Evolutionary conservation across 352 stramenopile genomes (phyloP).

Genomic region (Paralagenidium karlingii): DNA sequence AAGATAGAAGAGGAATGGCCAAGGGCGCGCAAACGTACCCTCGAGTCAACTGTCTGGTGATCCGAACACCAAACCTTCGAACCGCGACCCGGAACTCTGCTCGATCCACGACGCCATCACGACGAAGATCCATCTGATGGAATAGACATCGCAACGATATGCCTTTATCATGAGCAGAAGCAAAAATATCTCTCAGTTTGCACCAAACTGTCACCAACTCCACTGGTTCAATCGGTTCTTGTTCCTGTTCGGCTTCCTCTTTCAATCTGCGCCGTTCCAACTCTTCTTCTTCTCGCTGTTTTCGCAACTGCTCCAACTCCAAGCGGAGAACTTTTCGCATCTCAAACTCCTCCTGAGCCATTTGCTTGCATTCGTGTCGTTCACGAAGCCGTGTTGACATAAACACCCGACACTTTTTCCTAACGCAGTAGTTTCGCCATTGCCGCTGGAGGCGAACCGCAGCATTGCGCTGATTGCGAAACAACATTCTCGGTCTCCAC

Average conservation of each 20-base stretch:
- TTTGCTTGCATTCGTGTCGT: slow-evolving; percentile 6
- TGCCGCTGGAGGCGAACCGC: slow-evolving; percentile 17
- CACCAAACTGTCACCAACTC: slow-evolving; percentile 32
- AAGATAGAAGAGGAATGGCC: not conserved
- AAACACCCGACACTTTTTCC: slow-evolving; percentile 12
- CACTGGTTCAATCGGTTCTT: slow-evolving; percentile 1
- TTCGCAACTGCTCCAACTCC: slow-evolving; percentile 1
- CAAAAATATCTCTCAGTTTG: slow-evolving; percentile 32
- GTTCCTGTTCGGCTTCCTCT: not conserved
- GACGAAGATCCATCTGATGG: slow-evolving; percentile 25
- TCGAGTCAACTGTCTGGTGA: slow-evolving; percentile 49
- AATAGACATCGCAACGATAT: slow-evolving; percentile 13
- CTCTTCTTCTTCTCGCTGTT: slow-evolving; percentile 3
- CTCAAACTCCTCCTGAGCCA: slow-evolving; percentile 24
- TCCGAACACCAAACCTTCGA: slow-evolving; percentile 27
- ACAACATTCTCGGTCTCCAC: not conserved
- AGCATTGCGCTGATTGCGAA: slow-evolving; percentile 1
- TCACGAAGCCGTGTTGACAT: slow-evolving; percentile 9
- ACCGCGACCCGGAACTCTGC: slow-evolving; percentile 40
- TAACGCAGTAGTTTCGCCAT: slow-evolving; percentile 13
- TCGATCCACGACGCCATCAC: slow-evolving; percentile 43
- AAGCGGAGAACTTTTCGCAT: slow-evolving; percentile 2
- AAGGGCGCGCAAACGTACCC: slow-evolving; percentile 14
- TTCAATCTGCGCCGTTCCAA: not conserved
- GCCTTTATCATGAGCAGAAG: slow-evolving; percentile 13